These are phyloP conservation scores for Vitis hybrid DNA, from an alignment of 177 flowering plant species.

Conservation along the genomic window DNA sequence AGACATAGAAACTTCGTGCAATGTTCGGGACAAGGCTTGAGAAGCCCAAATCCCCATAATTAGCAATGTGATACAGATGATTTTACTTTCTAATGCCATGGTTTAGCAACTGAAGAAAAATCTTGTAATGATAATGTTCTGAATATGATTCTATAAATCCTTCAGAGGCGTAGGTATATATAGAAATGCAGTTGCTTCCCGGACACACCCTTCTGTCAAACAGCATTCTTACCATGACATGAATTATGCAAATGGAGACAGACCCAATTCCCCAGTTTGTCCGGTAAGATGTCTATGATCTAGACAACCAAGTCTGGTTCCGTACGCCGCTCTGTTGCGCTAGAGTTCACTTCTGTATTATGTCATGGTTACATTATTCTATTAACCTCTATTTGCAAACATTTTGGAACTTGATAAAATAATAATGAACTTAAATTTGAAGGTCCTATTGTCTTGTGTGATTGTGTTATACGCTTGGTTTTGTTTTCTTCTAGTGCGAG, in stretches of 20 bases:
- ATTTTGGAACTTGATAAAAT: neutral
- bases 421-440: too few relatives aligned
- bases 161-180: neutral
- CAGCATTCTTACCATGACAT: neutral
- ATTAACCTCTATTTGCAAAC: neutral
- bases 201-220: neutral
- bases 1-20: slow-evolving; percentile 21
- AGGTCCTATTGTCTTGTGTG: too few relatives aligned
- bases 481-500: too few relatives aligned
- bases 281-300: neutral
- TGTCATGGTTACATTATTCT: neutral
- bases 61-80: neutral
- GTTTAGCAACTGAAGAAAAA: neutral
- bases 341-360: neutral
- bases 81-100: neutral
- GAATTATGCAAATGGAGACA: neutral
- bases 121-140: too few relatives aligned
- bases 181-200: neutral
- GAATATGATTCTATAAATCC: neutral
- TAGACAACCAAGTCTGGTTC: neutral
- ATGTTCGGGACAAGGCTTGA: slow-evolving; percentile 18
- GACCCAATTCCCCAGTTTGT: neutral
- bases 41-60: slow-evolving; percentile 12
- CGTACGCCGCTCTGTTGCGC: neutral
- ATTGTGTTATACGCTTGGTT: too few relatives aligned